These are phyloP conservation scores for Dioscorea zingiberensis DNA, from an alignment of 106 monocot genomes.

Conservation along the genomic window DNA sequence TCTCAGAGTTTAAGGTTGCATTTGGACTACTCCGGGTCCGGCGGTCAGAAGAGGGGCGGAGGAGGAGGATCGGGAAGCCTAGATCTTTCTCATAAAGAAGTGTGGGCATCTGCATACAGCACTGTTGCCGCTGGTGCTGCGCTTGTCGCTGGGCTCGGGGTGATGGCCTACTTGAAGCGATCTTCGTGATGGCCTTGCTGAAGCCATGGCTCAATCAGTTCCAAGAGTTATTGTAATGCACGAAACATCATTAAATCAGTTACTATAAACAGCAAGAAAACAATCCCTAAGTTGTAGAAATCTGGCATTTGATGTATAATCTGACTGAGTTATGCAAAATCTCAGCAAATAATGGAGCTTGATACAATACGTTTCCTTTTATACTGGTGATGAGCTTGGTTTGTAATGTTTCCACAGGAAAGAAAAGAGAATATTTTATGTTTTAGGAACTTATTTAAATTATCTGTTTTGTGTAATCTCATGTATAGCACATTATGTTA, in stretches of 20 bases:
- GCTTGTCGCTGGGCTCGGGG: conserved; percentile 62
- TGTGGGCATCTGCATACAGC: conserved; percentile 76
- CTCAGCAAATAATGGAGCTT: too few species aligned
- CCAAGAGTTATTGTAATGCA: too few species aligned
- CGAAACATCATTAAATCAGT: too few species aligned
- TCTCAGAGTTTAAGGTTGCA: conserved; percentile 44
- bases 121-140: conserved; percentile 74
- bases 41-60: conserved; percentile 16
- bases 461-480: too few species aligned
- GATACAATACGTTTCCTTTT: too few species aligned
- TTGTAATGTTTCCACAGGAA: not conserved
- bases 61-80: conserved; percentile 13
- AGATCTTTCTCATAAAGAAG: conserved; percentile 40
- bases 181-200: conserved; percentile 21
- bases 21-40: conserved; percentile 31
- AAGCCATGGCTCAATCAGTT: too few species aligned
- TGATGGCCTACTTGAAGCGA: conserved; percentile 77
- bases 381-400: not conserved
- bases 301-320: too few species aligned
- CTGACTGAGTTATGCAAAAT: too few species aligned
- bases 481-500: too few species aligned
- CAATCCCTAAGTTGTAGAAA: too few species aligned
- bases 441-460: too few species aligned
- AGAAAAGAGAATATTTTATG: not conserved
- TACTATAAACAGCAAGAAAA: too few species aligned